These are phyloP conservation scores for Sporobolomyces pararoseus DNA, from an alignment of 768 basidiomycete species.

Conservation along the genomic window DNA sequence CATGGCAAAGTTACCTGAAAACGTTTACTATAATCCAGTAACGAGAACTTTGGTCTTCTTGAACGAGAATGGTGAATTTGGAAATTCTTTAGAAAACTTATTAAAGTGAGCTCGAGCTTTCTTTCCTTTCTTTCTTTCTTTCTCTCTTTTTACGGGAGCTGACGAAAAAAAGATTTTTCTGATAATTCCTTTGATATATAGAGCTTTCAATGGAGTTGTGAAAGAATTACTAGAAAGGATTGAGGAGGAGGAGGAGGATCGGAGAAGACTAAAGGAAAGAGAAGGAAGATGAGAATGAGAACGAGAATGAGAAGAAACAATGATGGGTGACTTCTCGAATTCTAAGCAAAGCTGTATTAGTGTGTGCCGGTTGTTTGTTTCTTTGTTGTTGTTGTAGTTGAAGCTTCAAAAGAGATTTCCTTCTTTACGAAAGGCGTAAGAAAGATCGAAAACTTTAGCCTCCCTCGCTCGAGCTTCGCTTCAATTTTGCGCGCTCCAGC, in stretches of 20 bases:
- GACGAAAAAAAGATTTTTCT: not conserved
- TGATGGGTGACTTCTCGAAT: not conserved
- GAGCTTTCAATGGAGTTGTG: not conserved
- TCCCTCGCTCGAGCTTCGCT: no score
- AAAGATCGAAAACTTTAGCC: no score
- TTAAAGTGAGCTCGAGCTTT: conserved; percentile 9
- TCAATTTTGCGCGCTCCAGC: no score
- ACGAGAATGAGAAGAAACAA: not conserved
- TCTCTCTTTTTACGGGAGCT: not conserved
- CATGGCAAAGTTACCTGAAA: not conserved
- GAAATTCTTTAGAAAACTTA: not conserved
- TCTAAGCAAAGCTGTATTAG: no score
- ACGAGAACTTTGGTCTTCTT: conserved; percentile 5
- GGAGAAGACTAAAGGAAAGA: not conserved
- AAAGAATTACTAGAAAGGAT: not conserved
- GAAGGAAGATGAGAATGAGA: not conserved
- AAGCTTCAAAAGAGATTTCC: no score
- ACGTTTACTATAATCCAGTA: not conserved
- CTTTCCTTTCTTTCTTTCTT: no score
- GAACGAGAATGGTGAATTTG: conserved; percentile 5
- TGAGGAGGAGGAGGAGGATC: not conserved
- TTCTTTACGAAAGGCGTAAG: no score
- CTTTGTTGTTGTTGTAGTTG: no score
- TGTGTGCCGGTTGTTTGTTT: no score
- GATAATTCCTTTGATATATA: not conserved